These are phyloP conservation scores for Raddia distichophylla DNA, from an alignment of 176 grass and related monocot species.

Conservation along the genomic window DNA sequence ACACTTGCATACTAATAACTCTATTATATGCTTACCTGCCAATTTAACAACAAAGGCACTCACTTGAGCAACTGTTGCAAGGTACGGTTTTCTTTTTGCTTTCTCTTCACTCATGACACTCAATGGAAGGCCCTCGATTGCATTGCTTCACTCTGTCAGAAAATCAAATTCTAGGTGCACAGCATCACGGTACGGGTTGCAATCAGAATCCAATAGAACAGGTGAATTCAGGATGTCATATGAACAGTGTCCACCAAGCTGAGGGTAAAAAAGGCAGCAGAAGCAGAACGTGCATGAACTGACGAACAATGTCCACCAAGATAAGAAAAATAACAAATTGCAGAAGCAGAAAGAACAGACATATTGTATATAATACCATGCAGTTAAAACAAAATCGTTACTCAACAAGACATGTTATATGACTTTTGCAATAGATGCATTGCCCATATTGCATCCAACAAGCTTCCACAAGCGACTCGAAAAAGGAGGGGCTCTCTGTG, in stretches of 20 bases:
- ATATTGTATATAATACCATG: neutral
- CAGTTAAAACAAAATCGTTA: conserved; percentile 28
- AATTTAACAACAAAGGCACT: conserved; percentile 4
- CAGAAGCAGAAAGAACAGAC: neutral
- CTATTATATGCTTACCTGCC: neutral
- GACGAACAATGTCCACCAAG: neutral
- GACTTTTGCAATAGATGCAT: conserved; percentile 1
- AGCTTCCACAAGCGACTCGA: conserved; percentile 4
- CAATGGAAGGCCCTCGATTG: neutral
- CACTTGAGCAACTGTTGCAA: neutral
- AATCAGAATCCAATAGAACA: neutral
- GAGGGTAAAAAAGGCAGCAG: neutral
- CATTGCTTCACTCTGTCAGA: neutral
- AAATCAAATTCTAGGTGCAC: neutral
- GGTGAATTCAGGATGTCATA: neutral
- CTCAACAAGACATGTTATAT: neutral
- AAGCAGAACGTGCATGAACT: neutral
- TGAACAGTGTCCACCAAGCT: neutral
- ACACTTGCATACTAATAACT: neutral
- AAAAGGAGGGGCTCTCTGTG: conserved; percentile 17
- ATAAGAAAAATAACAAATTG: neutral
- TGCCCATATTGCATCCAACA: neutral
- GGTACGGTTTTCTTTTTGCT: neutral
- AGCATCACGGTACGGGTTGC: neutral
- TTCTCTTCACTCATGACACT: neutral